Evolutionary conservation across 2,329 filamentous ascomycete species (phyloP).

Genomic region (Whalleya microplaca): DNA sequence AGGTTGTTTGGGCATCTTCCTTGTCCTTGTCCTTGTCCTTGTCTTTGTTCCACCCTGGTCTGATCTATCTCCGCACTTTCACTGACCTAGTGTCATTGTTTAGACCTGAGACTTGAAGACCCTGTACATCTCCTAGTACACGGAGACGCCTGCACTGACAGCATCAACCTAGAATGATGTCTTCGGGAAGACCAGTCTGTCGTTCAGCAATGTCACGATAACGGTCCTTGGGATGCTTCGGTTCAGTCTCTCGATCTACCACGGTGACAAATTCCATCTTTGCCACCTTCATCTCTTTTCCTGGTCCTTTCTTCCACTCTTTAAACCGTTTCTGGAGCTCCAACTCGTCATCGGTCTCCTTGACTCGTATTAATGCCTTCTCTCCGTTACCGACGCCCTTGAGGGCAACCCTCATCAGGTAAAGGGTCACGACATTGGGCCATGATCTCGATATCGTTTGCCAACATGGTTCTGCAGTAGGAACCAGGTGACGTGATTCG

Average conservation of each 20-base stretch:
- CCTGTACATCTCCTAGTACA: neutral
- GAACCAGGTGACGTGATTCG: conserved; percentile 29
- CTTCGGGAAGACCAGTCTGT: conserved; percentile 30
- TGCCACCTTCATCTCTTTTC: conserved; percentile 19
- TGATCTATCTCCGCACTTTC: no score
- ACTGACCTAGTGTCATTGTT: neutral
- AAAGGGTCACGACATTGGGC: conserved; percentile 36
- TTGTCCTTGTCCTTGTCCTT: no score
- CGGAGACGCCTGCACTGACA: neutral
- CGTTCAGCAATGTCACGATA: conserved; percentile 30
- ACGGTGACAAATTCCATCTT: conserved; percentile 35
- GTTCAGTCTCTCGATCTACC: conserved; percentile 24
- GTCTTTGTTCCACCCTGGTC: no score
- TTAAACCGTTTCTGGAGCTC: conserved; percentile 30
- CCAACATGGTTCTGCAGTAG: conserved; percentile 32
- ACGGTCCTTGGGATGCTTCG: conserved; percentile 12
- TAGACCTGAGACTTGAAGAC: neutral
- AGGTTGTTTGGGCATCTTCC: no score
- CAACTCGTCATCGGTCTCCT: conserved; percentile 23
- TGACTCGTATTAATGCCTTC: conserved; percentile 36
- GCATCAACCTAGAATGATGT: conserved; percentile 35
- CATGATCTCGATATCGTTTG: conserved; percentile 32
- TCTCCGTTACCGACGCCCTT: conserved; percentile 27
- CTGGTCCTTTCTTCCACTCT: conserved; percentile 36
- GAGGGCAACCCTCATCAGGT: conserved; percentile 33